phyloP scores from a whole-genome alignment of 805 yeast species.

The Ogataea ganodermae region DNA sequence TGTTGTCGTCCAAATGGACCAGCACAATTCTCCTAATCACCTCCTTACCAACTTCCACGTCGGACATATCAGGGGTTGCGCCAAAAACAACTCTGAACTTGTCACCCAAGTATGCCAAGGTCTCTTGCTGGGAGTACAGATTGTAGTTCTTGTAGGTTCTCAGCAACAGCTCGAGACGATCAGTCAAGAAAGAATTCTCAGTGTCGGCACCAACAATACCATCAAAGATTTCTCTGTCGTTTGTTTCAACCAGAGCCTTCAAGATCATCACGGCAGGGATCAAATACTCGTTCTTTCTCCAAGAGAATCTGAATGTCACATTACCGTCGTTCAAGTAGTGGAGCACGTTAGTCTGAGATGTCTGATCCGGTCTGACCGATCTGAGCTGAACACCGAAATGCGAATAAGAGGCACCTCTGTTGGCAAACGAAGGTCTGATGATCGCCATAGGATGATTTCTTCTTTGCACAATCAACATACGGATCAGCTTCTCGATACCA shows the following conservation, averaged over 20 bases:
- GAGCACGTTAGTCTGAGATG: conserved; percentile 95
- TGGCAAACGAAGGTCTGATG: conserved; percentile 89
- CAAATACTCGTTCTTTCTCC: conserved; percentile 95
- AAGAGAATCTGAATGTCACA: conserved; percentile 93
- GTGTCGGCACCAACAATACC: conserved; percentile 91
- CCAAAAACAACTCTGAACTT: conserved; percentile 93
- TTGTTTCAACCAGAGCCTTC: conserved; percentile 87
- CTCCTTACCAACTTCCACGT: conserved; percentile 86
- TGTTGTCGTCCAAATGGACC: conserved; percentile 75
- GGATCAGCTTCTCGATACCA: conserved; percentile 93
- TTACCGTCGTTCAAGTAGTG: conserved; percentile 95
- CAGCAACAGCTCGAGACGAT: conserved; percentile 91
- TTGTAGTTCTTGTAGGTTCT: conserved; percentile 84
- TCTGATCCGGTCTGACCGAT: conserved; percentile 93
- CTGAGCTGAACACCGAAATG: conserved; percentile 92
- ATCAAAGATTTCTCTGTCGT: conserved; percentile 93
- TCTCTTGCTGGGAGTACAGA: conserved; percentile 77
- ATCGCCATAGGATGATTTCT: conserved; percentile 98
- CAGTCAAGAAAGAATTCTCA: conserved; percentile 89
- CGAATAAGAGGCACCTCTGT: conserved; percentile 90
- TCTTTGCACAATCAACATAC: conserved; percentile 97
- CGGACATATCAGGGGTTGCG: conserved; percentile 85
- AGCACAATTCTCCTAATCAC: conserved; percentile 81
- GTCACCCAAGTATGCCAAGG: conserved; percentile 93
- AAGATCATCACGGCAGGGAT: conserved; percentile 91